A percentile compares a stretch with the other conserved stretches of the same genome.
These are phyloP conservation scores for Taiwanofungus camphoratus DNA, from an alignment of 1,284 basidiomycete species.

Conservation along the genomic window DNA sequence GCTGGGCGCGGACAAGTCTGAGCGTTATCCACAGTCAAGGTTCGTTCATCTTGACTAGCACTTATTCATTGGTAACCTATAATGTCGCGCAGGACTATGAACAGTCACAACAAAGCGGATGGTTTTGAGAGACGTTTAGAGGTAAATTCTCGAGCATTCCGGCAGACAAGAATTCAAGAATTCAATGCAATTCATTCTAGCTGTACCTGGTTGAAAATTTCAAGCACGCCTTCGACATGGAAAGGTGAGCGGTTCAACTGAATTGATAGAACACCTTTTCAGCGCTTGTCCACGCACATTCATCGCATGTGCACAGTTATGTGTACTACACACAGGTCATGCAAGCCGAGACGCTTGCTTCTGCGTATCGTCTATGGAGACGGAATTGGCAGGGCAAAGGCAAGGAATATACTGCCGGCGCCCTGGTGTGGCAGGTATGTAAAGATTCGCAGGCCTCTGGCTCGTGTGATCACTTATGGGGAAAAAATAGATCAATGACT, in stretches of 20 bases:
- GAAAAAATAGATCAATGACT: conserved; percentile 52
- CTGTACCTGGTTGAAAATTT: conserved; percentile 89
- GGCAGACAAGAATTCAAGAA: too few relatives aligned
- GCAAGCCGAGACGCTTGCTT: conserved; percentile 58
- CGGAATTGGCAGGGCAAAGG: conserved; percentile 56
- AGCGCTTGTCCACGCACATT: conserved; percentile 2
- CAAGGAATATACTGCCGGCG: conserved; percentile 54
- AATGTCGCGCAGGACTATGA: conserved; percentile 44
- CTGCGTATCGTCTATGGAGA: conserved; percentile 57
- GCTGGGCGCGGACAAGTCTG: conserved; percentile 61
- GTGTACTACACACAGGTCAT: conserved; percentile 62
- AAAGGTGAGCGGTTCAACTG: conserved; percentile 37
- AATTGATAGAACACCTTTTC: conserved; percentile 7
- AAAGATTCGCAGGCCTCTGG: conserved; percentile 44
- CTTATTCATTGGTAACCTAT: conserved; percentile 19
- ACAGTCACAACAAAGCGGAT: conserved; percentile 85
- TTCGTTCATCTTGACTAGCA: conserved; percentile 23
- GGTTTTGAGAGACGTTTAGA: conserved; percentile 86
- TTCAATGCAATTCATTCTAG: conserved; percentile 30
- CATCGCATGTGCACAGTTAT: conserved; percentile 33
- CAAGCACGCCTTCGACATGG: conserved; percentile 83
- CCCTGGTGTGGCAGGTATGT: conserved; percentile 45
- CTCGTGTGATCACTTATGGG: background rate
- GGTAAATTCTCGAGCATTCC: conserved; percentile 35
- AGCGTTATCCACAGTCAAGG: conserved; percentile 86